Evolutionary conservation across 371 early-diverging fungal genomes (phyloP), one percentile per base, ranked within the genome.

Genomic region (Lichtheimia ramosa): DNA sequence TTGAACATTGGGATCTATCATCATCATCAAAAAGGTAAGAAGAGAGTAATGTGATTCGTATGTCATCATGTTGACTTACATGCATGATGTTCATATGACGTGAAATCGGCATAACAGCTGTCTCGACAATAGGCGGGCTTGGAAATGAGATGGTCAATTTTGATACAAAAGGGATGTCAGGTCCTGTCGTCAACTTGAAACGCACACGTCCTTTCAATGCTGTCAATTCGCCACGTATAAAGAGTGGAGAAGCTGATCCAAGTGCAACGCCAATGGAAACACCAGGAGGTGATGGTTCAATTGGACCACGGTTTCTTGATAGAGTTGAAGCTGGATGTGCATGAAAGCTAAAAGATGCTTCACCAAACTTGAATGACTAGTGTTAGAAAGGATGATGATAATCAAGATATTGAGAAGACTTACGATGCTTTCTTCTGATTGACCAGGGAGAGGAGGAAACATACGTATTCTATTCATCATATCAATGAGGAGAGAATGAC

Each of bases 371-470:
- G 8, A 5, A 24, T 52, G 14, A 24, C 14, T 14, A 5, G 24
- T 10, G 25, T 49, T 53, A 15, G 40, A 7, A 20, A 28, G 50
- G n/a, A n/a, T n/a, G n/a, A n/a, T n/a, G 21, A 43, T 16, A 2
- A 12, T 15, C 43, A 15, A 16, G 34, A 21, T 8, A 28, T 3
- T 1, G 8, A 21, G 27, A 7, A 28, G 28, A 65, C 69, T 62
- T 64, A 74, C 74, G 16, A 77, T 74, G 21, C 74, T 74, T 49
- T 77, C 77, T 54, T 77, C 77, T 2, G 74, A 69, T n/a, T 71
- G 70, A n/a, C 70, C 74, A 54, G 72, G 70, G n/a, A 74, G 58
- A 2, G 74, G 74, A n/a, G 77, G 77, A 42, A 74, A 77, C 6
- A 74, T 63, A 18, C 77, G 74, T 40, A 77, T 74, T 62, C 71